phyloP scores from a whole-genome alignment of 164 flowering plant genomes.

The Vitis amurensis region DNA sequence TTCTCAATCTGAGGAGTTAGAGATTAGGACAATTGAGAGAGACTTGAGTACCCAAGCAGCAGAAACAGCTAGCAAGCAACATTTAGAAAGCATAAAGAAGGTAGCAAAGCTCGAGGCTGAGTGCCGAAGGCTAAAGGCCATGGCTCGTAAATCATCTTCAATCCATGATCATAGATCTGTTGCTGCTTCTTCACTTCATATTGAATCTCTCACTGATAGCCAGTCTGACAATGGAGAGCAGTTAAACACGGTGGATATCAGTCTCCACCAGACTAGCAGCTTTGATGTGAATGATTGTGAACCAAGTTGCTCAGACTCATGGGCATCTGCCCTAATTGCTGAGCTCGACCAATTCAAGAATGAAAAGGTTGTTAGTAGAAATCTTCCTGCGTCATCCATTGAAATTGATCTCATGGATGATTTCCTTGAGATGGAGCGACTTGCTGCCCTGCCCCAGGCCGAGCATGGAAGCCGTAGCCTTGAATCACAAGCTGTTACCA shows the following conservation, averaged over 20 bases:
- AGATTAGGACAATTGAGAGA: slow-evolving; percentile 73
- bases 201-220: slow-evolving; percentile 71
- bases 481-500: slow-evolving; percentile 25
- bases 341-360: slow-evolving; percentile 67
- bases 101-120: slow-evolving; percentile 86
- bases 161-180: slow-evolving; percentile 42
- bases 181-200: slow-evolving; percentile 44
- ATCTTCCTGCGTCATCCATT: slow-evolving; percentile 24
- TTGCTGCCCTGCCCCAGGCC: slow-evolving; percentile 62
- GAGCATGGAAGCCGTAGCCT: slow-evolving; percentile 17
- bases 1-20: slow-evolving; percentile 57
- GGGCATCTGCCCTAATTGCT: slow-evolving; percentile 72
- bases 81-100: slow-evolving; percentile 80
- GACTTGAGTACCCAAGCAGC: slow-evolving; percentile 91
- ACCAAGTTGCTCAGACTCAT: slow-evolving; percentile 47
- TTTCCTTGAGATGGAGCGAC: slow-evolving; percentile 93
- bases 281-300: slow-evolving; percentile 38
- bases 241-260: slow-evolving; percentile 37
- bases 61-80: slow-evolving; percentile 86
- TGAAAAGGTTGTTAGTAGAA: slow-evolving; percentile 39
- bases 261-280: slow-evolving; percentile 25
- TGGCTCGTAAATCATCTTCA: slow-evolving; percentile 38
- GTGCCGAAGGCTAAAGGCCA: slow-evolving; percentile 61
- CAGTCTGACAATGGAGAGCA: slow-evolving; percentile 75
- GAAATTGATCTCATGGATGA: slow-evolving; percentile 87